Conservation (phyloP, 371 early-diverging fungal genomes). For the Circinella umbellata region DNA sequence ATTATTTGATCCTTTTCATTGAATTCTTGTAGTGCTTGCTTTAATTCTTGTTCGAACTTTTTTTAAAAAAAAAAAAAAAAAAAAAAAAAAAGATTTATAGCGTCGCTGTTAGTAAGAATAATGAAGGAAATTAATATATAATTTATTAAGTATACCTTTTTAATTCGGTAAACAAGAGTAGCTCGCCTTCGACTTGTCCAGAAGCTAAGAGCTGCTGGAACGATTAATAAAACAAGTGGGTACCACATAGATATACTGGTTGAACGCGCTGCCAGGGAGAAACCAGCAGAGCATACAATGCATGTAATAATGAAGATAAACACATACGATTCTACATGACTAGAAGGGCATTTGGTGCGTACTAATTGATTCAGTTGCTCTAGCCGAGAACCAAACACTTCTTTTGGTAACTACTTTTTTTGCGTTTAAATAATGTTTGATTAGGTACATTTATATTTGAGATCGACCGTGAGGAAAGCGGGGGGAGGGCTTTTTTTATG, state of each 20-base stretch:
- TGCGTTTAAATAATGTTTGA: neutral
- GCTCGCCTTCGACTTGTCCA: slow-evolving; percentile 47
- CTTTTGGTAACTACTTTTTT: slow-evolving; percentile 29
- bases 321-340: slow-evolving; percentile 44
- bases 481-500: neutral
- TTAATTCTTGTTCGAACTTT: slow-evolving; percentile 43
- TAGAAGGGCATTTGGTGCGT: slow-evolving; percentile 35
- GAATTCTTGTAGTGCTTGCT: slow-evolving; percentile 40
- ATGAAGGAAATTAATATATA: neutral
- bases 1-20: slow-evolving; percentile 35
- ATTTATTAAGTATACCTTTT: slow-evolving; percentile 27
- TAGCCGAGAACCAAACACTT: slow-evolving; percentile 28
- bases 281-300: slow-evolving; percentile 43
- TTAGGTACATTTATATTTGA: neutral
- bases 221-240: slow-evolving; percentile 41
- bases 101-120: neutral
- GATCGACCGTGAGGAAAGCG: neutral
- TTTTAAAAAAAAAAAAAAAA: neutral
- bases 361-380: slow-evolving; percentile 29
- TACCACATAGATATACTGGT: slow-evolving; percentile 52
- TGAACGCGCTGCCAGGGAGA: slow-evolving; percentile 46
- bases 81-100: neutral
- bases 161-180: slow-evolving; percentile 28
- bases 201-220: slow-evolving; percentile 43
- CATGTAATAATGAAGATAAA: slow-evolving; percentile 39